Evolutionary conservation across 2,329 filamentous ascomycete genomes (phyloP), one percentile per base, ranked within the genome.

Genomic region (Aspergillus sp.): DNA sequence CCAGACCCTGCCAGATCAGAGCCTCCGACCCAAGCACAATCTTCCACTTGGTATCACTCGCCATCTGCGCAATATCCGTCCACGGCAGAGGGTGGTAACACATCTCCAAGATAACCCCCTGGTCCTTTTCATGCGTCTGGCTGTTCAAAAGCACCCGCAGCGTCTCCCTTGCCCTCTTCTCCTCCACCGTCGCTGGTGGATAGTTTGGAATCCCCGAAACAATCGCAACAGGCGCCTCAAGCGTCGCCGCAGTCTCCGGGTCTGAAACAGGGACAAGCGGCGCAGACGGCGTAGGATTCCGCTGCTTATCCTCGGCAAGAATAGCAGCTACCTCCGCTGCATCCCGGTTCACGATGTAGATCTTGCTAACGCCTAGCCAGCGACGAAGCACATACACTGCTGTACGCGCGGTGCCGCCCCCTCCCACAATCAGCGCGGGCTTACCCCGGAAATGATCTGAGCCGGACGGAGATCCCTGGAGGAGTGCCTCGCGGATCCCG

Each of bases 271-370:
- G 86, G 0, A 86, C 62, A 1, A 93, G 73, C 21, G 65, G 63
- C 15, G 19, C 78, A 76, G 9, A 6, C 9, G 25, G 15, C 27
- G 45, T 15, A 15, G 70, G 64, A 49, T 56, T 88, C 83, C 68
- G 86, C 88, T 15, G 86, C 85, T 44, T 82, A 78, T 45, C 77
- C 71, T 91, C 89, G 1, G 76, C 71, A 2, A 92, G 79, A 12
- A 93, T 85, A 31, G 84, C 82, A 4, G 82, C 80, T 17, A 92
- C 87, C 73, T 93, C 90, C 27, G 68, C 70, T 17, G 77, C 75
- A 69, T 93, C 88, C 35, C 90, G 84, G 74, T 93, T 93, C 51
- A 92, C 88, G 39, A 93, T 81, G 73, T 93, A 95, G 62, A 93
- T 87, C 40, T 80, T 80, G 23, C 81, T 84, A 40, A 85, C 87